Percentiles rank a stretch among this genome's conserved stretches.
These are phyloP conservation scores for Xanthoconium separans DNA, from an alignment of 1,284 basidiomycete species.

Conservation along the genomic window DNA sequence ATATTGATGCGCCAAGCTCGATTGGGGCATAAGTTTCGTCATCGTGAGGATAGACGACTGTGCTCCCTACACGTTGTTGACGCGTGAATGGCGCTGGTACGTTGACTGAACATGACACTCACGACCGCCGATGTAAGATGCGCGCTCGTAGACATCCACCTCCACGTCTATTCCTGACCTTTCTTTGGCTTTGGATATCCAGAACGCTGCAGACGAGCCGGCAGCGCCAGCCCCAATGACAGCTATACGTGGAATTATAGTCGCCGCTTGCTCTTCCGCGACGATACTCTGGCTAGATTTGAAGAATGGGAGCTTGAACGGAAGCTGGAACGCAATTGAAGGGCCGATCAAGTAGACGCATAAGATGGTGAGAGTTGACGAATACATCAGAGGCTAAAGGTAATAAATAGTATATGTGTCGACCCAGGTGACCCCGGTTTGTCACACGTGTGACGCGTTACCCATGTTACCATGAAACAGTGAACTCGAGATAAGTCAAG, in stretches of 20 bases:
- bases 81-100: constrained; percentile 1
- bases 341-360: constrained; percentile 36
- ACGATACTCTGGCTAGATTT: constrained; percentile 31
- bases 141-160: constrained; percentile 82
- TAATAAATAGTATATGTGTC: too few species aligned
- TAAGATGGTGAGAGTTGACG: constrained; percentile 16
- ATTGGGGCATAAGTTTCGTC: constrained; percentile 61
- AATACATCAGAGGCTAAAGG: constrained; percentile 16
- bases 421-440: too few species aligned
- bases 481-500: too few species aligned
- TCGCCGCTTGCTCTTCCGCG: constrained; percentile 19
- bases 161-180: constrained; percentile 66
- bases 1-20: constrained; percentile 89
- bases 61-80: constrained; percentile 55
- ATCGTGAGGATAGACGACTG: constrained; percentile 74
- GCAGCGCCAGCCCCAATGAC: constrained; percentile 88
- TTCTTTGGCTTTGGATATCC: constrained; percentile 75
- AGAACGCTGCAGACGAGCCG: constrained; percentile 85
- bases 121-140: constrained; percentile 80
- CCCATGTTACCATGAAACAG: too few species aligned
- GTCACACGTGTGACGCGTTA: background rate
- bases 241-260: constrained; percentile 53
- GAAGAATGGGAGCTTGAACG: constrained; percentile 52
- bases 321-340: constrained; percentile 51
- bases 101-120: constrained; percentile 37